Percentiles rank a stretch among this genome's conserved stretches.
These are phyloP conservation scores for Hygrocybe coccinea DNA, from an alignment of 768 basidiomycete genomes.

Conservation along the genomic window DNA sequence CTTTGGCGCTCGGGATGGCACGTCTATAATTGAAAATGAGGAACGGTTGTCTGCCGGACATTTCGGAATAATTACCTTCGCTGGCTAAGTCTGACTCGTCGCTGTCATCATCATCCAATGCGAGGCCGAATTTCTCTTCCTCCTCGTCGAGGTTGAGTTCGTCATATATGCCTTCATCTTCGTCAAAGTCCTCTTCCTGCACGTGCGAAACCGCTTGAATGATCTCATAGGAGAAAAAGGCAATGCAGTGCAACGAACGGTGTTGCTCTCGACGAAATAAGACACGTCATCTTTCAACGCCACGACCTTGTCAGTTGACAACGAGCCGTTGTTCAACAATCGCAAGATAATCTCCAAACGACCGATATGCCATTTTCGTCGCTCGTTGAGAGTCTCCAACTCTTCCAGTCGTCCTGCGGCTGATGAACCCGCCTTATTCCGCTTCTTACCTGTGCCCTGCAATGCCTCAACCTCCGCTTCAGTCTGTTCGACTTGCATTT, in stretches of 20 bases:
- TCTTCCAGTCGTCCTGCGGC: slow-evolving; percentile 72
- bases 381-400: slow-evolving; percentile 85
- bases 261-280: slow-evolving; percentile 95
- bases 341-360: slow-evolving; percentile 91
- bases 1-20: slow-evolving; percentile 65
- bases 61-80: slow-evolving; percentile 51
- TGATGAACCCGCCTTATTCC: slow-evolving; percentile 63
- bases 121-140: slow-evolving; percentile 86
- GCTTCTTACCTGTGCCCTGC: slow-evolving; percentile 79
- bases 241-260: slow-evolving; percentile 51
- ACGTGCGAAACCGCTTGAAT: slow-evolving; percentile 19
- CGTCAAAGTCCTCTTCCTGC: slow-evolving; percentile 96
- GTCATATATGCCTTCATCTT: slow-evolving; percentile 96
- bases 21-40: slow-evolving; percentile 38
- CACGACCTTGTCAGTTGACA: slow-evolving; percentile 75
- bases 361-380: slow-evolving; percentile 91
- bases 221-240: slow-evolving; percentile 5
- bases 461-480: slow-evolving; percentile 93
- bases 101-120: slow-evolving; percentile 69
- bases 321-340: slow-evolving; percentile 87
- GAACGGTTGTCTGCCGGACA: background rate
- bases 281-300: slow-evolving; percentile 88
- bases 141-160: slow-evolving; percentile 96
- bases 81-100: slow-evolving; percentile 72
- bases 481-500: slow-evolving; percentile 86